phyloP scores from a whole-genome alignment of 495 filamentous ascomycete species.

The Trichoderma asperelloides region DNA sequence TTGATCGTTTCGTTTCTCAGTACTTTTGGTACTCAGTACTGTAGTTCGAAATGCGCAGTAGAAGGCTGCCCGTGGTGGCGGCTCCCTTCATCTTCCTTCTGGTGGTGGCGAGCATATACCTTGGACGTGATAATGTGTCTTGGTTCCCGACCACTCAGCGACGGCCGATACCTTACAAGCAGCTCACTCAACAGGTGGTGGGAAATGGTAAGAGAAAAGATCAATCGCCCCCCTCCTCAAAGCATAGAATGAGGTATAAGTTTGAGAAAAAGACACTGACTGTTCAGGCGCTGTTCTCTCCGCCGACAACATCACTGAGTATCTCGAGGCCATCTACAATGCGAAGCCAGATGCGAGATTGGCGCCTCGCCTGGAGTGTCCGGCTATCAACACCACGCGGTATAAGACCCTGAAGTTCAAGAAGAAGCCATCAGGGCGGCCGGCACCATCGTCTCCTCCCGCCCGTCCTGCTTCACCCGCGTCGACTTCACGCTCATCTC shows the following conservation, averaged over 20 bases:
- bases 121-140: neutral
- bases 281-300: neutral
- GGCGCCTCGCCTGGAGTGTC: neutral
- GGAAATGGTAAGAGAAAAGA: neutral
- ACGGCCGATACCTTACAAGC: neutral
- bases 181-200: neutral
- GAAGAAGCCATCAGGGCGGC: neutral
- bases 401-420: neutral
- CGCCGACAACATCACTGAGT: neutral
- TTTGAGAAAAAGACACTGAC: neutral
- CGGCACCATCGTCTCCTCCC: neutral
- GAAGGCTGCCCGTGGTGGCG: neutral
- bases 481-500: neutral
- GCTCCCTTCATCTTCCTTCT: neutral
- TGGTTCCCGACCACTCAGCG: neutral
- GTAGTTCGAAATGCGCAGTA: neutral
- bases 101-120: neutral
- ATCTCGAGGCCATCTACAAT: constrained; percentile 1
- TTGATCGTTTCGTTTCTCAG: neutral
- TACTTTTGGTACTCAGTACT: neutral
- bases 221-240: neutral
- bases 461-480: neutral
- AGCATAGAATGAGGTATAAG: neutral
- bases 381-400: neutral
- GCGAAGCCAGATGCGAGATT: neutral